These are phyloP conservation scores for Cytospora leucostoma DNA, from an alignment of 2,329 filamentous ascomycete genomes.

Conservation along the genomic window DNA sequence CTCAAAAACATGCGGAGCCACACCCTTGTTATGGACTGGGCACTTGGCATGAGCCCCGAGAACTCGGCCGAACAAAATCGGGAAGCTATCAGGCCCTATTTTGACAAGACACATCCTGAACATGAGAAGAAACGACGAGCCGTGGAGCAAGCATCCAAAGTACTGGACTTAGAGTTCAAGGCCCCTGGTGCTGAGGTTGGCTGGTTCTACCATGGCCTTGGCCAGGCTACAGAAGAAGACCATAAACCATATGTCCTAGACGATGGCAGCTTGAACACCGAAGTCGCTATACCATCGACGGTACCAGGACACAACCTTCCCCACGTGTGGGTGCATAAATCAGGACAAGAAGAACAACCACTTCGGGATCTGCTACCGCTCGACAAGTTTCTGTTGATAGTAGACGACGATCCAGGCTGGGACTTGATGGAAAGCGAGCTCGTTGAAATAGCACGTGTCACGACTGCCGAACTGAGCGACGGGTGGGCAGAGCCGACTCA, in stretches of 20 bases:
- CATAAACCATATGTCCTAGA: constrained; percentile 2
- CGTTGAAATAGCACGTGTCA: not conserved
- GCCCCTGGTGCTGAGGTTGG: constrained; percentile 38
- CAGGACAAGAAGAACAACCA: not conserved
- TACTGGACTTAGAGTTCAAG: constrained; percentile 38
- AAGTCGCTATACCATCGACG: constrained; percentile 1
- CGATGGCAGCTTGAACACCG: constrained; percentile 6
- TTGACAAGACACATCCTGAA: constrained; percentile 31
- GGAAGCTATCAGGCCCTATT: constrained; percentile 31
- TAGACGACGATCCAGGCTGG: constrained; percentile 10
- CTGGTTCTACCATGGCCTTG: constrained; percentile 37
- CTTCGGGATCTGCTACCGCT: constrained; percentile 12
- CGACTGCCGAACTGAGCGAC: not conserved
- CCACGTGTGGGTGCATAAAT: constrained; percentile 10
- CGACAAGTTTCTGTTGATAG: constrained; percentile 5
- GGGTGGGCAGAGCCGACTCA: constrained; percentile 5
- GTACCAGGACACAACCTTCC: constrained; percentile 19
- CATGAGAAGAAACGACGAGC: constrained; percentile 30
- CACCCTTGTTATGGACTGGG: constrained; percentile 36
- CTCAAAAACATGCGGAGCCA: constrained; percentile 37
- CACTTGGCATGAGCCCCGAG: constrained; percentile 35
- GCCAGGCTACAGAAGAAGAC: constrained; percentile 10
- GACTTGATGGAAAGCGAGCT: not conserved
- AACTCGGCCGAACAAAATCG: constrained; percentile 32
- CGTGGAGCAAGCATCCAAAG: constrained; percentile 32